Evolutionary conservation across 1,139 yeast species (phyloP).

Genomic region (Lodderomyces elongisporus): DNA sequence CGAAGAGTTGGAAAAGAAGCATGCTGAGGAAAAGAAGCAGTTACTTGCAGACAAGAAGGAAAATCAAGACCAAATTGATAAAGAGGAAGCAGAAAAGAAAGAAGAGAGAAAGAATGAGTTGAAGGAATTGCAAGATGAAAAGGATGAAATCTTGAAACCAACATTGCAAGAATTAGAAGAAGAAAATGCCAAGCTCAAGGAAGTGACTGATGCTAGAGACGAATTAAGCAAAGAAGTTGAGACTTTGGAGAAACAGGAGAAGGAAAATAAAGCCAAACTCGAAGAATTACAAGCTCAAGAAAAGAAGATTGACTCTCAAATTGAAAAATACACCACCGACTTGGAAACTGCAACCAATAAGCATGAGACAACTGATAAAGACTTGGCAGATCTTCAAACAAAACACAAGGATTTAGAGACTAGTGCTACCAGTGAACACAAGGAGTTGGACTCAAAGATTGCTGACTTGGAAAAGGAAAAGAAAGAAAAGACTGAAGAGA

Average conservation of each 20-base stretch:
- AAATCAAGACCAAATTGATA: slow-evolving; percentile 37
- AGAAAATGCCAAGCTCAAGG: slow-evolving; percentile 36
- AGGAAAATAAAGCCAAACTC: slow-evolving; percentile 31
- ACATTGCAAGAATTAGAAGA: slow-evolving; percentile 36
- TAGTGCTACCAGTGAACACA: slow-evolving; percentile 21
- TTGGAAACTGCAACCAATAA: slow-evolving; percentile 26
- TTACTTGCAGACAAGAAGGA: slow-evolving; percentile 36
- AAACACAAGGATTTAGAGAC: slow-evolving; percentile 22
- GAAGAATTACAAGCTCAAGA: slow-evolving; percentile 34
- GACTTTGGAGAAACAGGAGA: slow-evolving; percentile 26
- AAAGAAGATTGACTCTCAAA: slow-evolving; percentile 34
- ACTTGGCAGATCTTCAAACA: slow-evolving; percentile 27
- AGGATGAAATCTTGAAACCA: slow-evolving; percentile 40
- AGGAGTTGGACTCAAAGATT: slow-evolving; percentile 31
- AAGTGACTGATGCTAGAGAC: slow-evolving; percentile 35
- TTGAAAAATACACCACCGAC: slow-evolving; percentile 29
- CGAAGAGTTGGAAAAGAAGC: slow-evolving; percentile 27
- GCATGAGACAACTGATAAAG: slow-evolving; percentile 31
- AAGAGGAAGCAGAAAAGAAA: slow-evolving; percentile 40
- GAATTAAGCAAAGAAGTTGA: slow-evolving; percentile 33
- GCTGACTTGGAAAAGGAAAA: slow-evolving; percentile 27
- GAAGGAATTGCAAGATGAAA: slow-evolving; percentile 41
- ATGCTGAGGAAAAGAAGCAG: slow-evolving; percentile 35
- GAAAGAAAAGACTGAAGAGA: slow-evolving; percentile 24
- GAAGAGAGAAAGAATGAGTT: slow-evolving; percentile 39